Conservation (phyloP, 495 filamentous ascomycete species). For the Penicillium nucicola region DNA sequence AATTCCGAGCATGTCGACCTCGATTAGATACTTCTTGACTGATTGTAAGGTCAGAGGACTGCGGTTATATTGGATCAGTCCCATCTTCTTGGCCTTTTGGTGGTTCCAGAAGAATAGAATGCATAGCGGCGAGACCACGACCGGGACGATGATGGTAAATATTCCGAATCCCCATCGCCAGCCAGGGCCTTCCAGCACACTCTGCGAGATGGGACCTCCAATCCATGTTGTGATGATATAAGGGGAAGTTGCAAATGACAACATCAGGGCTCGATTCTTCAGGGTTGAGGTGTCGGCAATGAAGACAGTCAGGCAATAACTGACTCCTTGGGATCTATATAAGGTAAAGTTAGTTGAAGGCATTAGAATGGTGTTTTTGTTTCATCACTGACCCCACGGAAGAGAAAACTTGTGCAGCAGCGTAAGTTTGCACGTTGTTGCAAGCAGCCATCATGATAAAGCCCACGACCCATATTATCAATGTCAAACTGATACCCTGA, state of each 20-base stretch:
- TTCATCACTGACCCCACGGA: constrained; percentile 42
- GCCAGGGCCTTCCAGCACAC: constrained; percentile 26
- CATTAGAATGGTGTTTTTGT: constrained; percentile 1
- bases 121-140: constrained; percentile 46
- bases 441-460: constrained; percentile 48
- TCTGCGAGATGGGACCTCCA: constrained; percentile 39
- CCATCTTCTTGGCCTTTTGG: constrained; percentile 48
- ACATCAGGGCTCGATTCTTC: constrained; percentile 53
- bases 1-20: constrained; percentile 45
- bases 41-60: constrained; percentile 13
- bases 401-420: constrained; percentile 49
- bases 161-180: constrained; percentile 61
- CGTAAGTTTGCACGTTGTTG: constrained; percentile 42
- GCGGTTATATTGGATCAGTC: constrained; percentile 31
- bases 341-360: constrained; percentile 12
- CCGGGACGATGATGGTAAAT: constrained; percentile 55
- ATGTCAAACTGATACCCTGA: constrained; percentile 44
- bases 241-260: constrained; percentile 52
- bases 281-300: constrained; percentile 58
- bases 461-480: constrained; percentile 31
- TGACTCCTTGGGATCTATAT: constrained; percentile 49
- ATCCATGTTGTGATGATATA: constrained; percentile 57
- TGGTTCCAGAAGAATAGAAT: constrained; percentile 34
- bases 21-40: constrained; percentile 17
- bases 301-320: constrained; percentile 43